Evolutionary conservation across 2,329 filamentous ascomycete genomes (phyloP).

Genomic region (Trichothecium sympodiale): DNA sequence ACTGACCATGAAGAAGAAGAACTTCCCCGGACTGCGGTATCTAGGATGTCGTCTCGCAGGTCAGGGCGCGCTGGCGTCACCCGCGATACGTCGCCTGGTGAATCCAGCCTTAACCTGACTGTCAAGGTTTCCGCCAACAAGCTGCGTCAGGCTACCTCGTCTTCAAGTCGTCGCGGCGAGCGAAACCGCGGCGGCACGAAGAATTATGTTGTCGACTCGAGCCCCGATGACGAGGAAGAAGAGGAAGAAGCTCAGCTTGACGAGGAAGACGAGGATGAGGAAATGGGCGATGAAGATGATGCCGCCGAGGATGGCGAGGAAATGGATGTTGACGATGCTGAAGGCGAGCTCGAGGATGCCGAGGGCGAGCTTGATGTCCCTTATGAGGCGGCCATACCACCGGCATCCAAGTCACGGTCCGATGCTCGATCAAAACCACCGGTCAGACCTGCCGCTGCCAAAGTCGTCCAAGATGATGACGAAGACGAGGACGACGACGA

Average conservation of each 20-base stretch:
- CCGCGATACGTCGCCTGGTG: constrained; percentile 21
- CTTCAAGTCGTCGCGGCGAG: constrained; percentile 23
- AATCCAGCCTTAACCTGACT: constrained; percentile 31
- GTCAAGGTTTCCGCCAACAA: constrained; percentile 41
- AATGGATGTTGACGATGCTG: constrained; percentile 28
- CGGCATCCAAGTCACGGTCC: constrained; percentile 34
- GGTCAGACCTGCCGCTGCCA: constrained; percentile 8
- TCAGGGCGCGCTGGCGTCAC: constrained; percentile 29
- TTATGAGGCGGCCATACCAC: constrained; percentile 18
- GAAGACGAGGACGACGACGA: constrained; percentile 36
- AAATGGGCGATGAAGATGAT: constrained; percentile 21
- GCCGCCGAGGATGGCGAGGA: constrained; percentile 28
- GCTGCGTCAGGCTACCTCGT: constrained; percentile 37
- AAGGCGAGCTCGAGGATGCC: constrained; percentile 25
- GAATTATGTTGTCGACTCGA: constrained; percentile 48
- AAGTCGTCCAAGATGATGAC: constrained; percentile 3
- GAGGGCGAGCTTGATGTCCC: constrained; percentile 34
- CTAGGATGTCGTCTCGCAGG: constrained; percentile 40
- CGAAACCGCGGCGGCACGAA: constrained; percentile 45
- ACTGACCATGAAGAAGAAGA: constrained; percentile 26
- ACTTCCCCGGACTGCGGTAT: constrained; percentile 10
- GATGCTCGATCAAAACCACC: constrained; percentile 25
- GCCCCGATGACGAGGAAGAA: constrained; percentile 29
- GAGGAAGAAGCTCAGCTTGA: constrained; percentile 24
- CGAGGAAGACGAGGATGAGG: constrained; percentile 30